Evolutionary conservation across 2,329 filamentous ascomycete genomes (phyloP), one percentile per base, ranked within the genome.

Genomic region (Diaporthe sp.): DNA sequence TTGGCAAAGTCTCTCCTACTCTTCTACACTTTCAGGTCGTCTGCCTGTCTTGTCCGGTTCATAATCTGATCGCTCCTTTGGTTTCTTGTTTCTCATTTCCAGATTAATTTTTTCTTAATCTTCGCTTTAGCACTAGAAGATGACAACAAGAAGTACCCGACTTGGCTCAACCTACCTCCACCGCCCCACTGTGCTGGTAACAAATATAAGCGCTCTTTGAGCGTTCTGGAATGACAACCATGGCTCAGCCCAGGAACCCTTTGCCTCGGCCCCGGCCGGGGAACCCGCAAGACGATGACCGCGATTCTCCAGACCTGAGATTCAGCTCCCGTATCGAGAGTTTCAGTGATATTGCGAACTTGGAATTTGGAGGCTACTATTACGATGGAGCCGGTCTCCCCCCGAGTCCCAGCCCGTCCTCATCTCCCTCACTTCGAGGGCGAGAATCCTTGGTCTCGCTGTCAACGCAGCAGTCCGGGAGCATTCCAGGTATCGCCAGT

Each of bases 311-410:
- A 58, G 19, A 37, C 34, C 15, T 31, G 3, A 71, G 19, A 15
- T 51, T 76, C 6, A 77, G 74, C 65, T 62, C 68, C 60, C 79
- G 81, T 22, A 82, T 82, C 67, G 81, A 82, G 22, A 80, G 77
- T 44, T 76, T 84, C 9, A 79, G 81, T 22, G 82, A 84, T 57
- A 78, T 84, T 37, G 76, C 79, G 57, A 80, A 82, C 75, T 79
- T 80, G 53, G 80, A 82, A 73, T 80, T 79, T 42, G 80, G 79
- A 31, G 79, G 76, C 46, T 98, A 96, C 80, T 91, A 91, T 73
- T 91, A 93, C 77, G 92, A 92, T 73, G 82, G 80, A 2, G 74
- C 77, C 65, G 67, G 75, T 25, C 65, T 75, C 13, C 53, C 60
- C 10, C 4, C 8, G 22, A n/a, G 34, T 13, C 37, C 46, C 5